Conservation (phyloP, 116 monocot species). For the Dioscorea cayenensis region DNA sequence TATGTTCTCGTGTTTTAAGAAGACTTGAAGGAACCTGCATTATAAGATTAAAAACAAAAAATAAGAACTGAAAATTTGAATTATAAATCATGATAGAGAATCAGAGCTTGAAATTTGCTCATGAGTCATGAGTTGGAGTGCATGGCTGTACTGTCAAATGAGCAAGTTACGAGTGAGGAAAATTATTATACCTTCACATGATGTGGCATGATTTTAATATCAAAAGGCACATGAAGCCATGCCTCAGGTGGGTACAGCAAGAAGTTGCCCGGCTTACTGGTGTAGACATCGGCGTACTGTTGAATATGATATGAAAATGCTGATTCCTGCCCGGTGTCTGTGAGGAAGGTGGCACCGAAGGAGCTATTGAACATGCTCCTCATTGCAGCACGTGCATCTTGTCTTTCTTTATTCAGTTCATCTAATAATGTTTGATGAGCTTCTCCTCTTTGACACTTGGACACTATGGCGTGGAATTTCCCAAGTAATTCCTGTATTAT, state of each 20-base stretch:
- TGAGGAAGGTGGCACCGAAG: conserved; percentile 85
- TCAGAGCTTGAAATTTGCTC: neutral
- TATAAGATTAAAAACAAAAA: neutral
- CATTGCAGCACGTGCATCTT: conserved; percentile 44
- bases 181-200: conserved; percentile 64
- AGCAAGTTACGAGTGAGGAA: neutral
- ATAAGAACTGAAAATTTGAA: neutral
- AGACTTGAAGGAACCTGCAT: neutral
- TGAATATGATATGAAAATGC: conserved; percentile 92
- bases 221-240: conserved; percentile 90
- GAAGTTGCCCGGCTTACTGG: conserved; percentile 93
- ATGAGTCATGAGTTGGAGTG: no score
- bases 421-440: conserved; percentile 26
- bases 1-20: neutral
- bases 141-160: neutral
- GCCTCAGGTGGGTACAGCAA: conserved; percentile 53
- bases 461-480: conserved; percentile 59
- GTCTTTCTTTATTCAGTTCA: conserved; percentile 68
- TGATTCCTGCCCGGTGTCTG: conserved; percentile 93
- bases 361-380: conserved; percentile 70
- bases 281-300: conserved; percentile 95
- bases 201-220: conserved; percentile 98
- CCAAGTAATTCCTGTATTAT: conserved; percentile 88
- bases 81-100: neutral
- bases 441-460: conserved; percentile 31